Conservation (phyloP, 1,139 yeast genomes). For the Casaregolazyma lundiana region DNA sequence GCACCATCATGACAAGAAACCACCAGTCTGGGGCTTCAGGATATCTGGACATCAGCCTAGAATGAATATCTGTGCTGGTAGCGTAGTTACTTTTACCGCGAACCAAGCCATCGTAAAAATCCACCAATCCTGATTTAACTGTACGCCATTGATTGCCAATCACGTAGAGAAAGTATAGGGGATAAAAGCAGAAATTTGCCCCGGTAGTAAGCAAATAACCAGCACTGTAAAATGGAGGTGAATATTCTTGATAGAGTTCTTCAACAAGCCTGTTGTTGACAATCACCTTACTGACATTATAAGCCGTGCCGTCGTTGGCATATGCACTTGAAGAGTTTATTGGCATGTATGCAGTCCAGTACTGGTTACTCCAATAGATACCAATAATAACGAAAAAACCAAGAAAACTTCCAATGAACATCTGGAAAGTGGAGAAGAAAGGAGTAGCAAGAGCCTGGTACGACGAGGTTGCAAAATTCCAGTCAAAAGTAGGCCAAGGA, state of each 20-base stretch:
- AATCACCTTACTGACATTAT: conserved; percentile 41
- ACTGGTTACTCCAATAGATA: conserved; percentile 46
- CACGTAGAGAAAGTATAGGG: conserved; percentile 31
- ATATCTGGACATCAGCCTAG: conserved; percentile 49
- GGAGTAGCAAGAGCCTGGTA: conserved; percentile 36
- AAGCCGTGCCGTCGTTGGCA: conserved; percentile 45
- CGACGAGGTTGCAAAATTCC: conserved; percentile 41
- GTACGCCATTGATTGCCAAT: conserved; percentile 24
- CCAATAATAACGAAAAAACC: conserved; percentile 39
- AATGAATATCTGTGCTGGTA: conserved; percentile 55
- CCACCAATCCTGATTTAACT: conserved; percentile 10
- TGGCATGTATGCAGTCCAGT: conserved; percentile 50
- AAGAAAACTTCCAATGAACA: conserved; percentile 39
- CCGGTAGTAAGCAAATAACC: conserved; percentile 53
- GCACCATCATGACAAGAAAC: conserved; percentile 43
- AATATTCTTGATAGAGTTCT: conserved; percentile 30
- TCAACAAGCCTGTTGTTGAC: conserved; percentile 32
- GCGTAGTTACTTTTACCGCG: conserved; percentile 22
- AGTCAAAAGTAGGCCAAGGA: conserved; percentile 50
- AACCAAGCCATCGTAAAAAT: conserved; percentile 4
- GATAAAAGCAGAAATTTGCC: conserved; percentile 54
- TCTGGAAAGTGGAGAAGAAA: conserved; percentile 42
- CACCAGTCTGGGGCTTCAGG: conserved; percentile 65
- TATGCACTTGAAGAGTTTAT: conserved; percentile 47
- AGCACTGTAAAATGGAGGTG: conserved; percentile 58